Base-by-base conservation (phyloP, 139 green algal genomes). In the Microglena sp. region DNA sequence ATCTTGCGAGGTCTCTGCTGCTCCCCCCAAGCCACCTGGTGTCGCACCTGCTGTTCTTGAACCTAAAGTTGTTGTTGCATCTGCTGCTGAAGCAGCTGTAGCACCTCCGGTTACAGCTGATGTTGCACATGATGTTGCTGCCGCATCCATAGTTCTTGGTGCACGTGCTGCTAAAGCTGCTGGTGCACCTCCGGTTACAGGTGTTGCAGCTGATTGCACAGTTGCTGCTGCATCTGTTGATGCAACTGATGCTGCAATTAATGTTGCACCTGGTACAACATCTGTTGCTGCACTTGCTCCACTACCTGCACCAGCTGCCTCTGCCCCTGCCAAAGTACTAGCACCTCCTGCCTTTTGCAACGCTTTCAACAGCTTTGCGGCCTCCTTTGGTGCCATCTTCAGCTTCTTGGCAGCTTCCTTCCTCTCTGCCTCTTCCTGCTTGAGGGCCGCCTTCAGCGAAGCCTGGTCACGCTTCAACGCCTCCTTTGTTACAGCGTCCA, bases 121-220 rank as follows among this genome's bases (percentile, higher is more conserved):
- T 21, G 22, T 28, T 21, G 30, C 11, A 64, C 18, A 3, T 4
- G 58, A 5, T 33, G 5, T 33, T 30, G 29, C 58, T 53, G 50
- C 29, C 3, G 33, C 11, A 26, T 21, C 28, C 29, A 31, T n/a
- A 36, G 54, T 5, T 11, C 21, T 4, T 34, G 54, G 26, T 5
- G 54, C 27, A 27, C 33, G 27, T 4, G 58, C 31, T 4, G 35
- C 32, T 22, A 27, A 35, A 75, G 63, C 31, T 43, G 45, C 34
- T 53, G 66, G 62, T 71, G 72, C 70, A 67, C 73, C 11, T 71
- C 35, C 40, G 57, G 45, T 27, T 73, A 62, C 18, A 44, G 27
- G 7, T 54, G 31, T 30, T 53, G 40, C 33, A 15, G 22, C 56
- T 31, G 56, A 5, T 31, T 6, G 1, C 30, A 26, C 30, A 1